Evolutionary conservation across 225 moss, liverwort and hornwort genomes (phyloP), one percentile per base, ranked within the genome.

Genomic region (Polytrichum commune): DNA sequence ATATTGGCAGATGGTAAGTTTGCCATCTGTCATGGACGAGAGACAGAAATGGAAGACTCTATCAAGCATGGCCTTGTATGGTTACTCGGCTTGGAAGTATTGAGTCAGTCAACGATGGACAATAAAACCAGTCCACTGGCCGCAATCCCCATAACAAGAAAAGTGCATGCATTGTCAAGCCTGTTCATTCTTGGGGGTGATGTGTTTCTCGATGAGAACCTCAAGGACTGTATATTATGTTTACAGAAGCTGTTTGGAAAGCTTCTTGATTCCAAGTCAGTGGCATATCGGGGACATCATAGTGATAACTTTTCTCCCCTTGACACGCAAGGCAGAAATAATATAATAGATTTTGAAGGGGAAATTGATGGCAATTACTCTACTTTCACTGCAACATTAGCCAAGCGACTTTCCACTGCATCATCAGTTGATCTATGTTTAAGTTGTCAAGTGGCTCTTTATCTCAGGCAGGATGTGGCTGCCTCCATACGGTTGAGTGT

Each of bases 151-250:
- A 7, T 67, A 18, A 78, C 68, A 23, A 55, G 81, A 32, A 85
- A 85, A 71, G 64, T 85, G 64, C 85, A 85, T 28, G 38, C 73
- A 9, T 78, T 85, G 62, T 81, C 85, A 6, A 64, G 68, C 67
- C 23, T 85, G 60, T 85, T 75, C 62, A 60, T 85, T 19, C 81
- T 85, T 7, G 81, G 76, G 6, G 78, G 61, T 38, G 78, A 85
- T 1, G 28, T 81, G 27, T 76, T 55, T 62, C 78, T 60, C 3
- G 33, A 67, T 10, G 62, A 76, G 38, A 5, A 63, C 9, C 67
- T 84, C 18, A 75, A 78, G 54, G 54, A 25, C 13, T 75, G 38
- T 25, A 55, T 84, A 20, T 9, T 1, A 4, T 66, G 62, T 0
- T 60, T 84, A 24, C 84, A 84, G 33, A 27, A 32, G 2, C 28